A percentile compares a stretch with the other conserved stretches of the same genome.
Evolutionary conservation across 148 eudicot genomes (phyloP).

Genomic region (Diospyros kaki): DNA sequence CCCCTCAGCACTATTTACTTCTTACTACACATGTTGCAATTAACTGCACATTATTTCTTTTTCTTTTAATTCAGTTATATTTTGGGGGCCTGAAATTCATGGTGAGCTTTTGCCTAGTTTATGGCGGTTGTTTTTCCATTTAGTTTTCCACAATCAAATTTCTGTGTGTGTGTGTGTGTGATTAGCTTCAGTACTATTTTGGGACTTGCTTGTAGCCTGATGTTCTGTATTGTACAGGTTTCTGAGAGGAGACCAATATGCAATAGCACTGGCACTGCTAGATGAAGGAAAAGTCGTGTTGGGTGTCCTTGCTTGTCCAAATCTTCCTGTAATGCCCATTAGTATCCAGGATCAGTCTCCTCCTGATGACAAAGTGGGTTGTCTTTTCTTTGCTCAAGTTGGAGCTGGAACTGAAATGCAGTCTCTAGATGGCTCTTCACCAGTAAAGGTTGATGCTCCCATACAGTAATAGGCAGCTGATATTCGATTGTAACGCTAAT

Average conservation of each 20-base stretch:
- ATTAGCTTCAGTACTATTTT: no score
- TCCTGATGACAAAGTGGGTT: conserved; percentile 50
- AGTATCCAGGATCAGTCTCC: conserved; percentile 27
- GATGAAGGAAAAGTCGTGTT: conserved; percentile 91
- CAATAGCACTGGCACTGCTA: conserved; percentile 83
- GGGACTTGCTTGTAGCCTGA: neutral
- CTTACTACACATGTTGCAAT: no score
- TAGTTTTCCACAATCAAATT: no score
- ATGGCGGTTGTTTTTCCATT: no score
- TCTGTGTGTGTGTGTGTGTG: no score
- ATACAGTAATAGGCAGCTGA: neutral
- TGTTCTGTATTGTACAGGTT: conserved; percentile 43
- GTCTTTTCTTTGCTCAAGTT: conserved; percentile 79
- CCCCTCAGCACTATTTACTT: no score
- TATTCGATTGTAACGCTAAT: neutral
- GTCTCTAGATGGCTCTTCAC: conserved; percentile 64
- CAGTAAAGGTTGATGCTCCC: conserved; percentile 45
- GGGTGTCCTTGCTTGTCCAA: conserved; percentile 97
- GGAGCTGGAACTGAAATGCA: conserved; percentile 84
- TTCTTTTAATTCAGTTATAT: no score
- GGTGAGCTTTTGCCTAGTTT: no score
- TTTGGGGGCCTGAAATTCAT: no score
- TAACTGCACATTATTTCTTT: no score
- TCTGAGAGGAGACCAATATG: conserved; percentile 90
- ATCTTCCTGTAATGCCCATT: conserved; percentile 66